phyloP scores from a whole-genome alignment of 306 rosid genomes.

The Elaeagnus macrophylla region DNA sequence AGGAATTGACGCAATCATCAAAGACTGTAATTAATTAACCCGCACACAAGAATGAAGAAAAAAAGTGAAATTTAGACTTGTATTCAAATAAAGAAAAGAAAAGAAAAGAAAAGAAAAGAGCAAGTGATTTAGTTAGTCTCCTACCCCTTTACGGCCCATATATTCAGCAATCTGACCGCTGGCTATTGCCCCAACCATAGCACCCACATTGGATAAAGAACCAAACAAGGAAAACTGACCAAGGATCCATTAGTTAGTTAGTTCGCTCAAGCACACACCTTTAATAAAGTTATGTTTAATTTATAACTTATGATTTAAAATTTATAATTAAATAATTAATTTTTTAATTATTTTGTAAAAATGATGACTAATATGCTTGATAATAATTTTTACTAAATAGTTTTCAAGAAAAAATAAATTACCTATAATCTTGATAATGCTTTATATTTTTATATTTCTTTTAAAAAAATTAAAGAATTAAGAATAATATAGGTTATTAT shows the following conservation, averaged over 20 bases:
- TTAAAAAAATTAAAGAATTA: too few relatives aligned
- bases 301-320: too few relatives aligned
- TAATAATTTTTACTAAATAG: too few relatives aligned
- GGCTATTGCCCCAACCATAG: conserved; percentile 95
- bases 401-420: too few relatives aligned
- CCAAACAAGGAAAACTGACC: conserved; percentile 79
- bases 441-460: too few relatives aligned
- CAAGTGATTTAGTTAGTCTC: conserved; percentile 2
- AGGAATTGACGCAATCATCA: conserved; percentile 88
- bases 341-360: too few relatives aligned
- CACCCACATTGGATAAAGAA: conserved; percentile 90
- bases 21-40: conserved; percentile 67
- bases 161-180: conserved; percentile 95
- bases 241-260: conserved; percentile 24
- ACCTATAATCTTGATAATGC: too few relatives aligned
- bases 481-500: too few relatives aligned
- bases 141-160: conserved; percentile 95
- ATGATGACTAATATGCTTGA: too few relatives aligned
- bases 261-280: too few relatives aligned
- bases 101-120: background rate
- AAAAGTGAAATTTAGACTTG: conserved; percentile 11
- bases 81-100: conserved; percentile 2
- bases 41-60: conserved; percentile 20
- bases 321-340: too few relatives aligned
- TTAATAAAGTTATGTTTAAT: too few relatives aligned